Evolutionary conservation across 2,329 filamentous ascomycete species (phyloP), one percentile per base, ranked within the genome.

Genomic region (Plenodomus tracheiphilus): DNA sequence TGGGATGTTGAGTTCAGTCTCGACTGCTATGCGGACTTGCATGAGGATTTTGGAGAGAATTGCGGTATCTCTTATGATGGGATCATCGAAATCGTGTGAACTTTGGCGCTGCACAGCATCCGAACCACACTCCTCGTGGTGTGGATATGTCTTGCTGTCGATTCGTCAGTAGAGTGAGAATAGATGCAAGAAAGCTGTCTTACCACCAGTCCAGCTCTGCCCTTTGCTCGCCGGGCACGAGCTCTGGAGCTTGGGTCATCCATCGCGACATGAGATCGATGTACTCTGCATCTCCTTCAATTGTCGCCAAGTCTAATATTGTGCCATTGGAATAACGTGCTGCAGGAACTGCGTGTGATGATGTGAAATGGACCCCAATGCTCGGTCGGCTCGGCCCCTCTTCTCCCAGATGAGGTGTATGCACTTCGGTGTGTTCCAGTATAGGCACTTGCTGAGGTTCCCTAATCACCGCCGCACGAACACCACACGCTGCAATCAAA

Each of bases 351-450:
- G 63, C 63, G 44, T 65, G 59, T 32, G 60, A 63, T 2, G 56
- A 62, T 11, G 64, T 63, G 19, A 68, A 66, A 41, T 68, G 64
- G 15, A 68, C 46, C 10, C 64, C 64, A 38, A 68, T 53, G 20
- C 45, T 57, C 9, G 58, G 53, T 11, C 42, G 34, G 30, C 17
- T 18, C 4, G 18, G 15, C 15, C 18, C 35, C 41, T 49, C 35
- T 25, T 15, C 15, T 22, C 2, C 20, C 17, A 37, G n/a, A 15
- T 15, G 28, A 4, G 4, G 28, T 15, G 22, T 37, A n/a, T 45
- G 16, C 20, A 43, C 11, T 11, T 21, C 28, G 25, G 36, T 22
- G 3, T 41, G 22, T 20, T 21, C 46, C 30, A 28, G 10, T 6
- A 50, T 39, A 13, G 54, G 48, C 41, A 46, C 28, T 17, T 58